phyloP scores from a whole-genome alignment of 106 monocot species.

The Chionographis japonica region DNA sequence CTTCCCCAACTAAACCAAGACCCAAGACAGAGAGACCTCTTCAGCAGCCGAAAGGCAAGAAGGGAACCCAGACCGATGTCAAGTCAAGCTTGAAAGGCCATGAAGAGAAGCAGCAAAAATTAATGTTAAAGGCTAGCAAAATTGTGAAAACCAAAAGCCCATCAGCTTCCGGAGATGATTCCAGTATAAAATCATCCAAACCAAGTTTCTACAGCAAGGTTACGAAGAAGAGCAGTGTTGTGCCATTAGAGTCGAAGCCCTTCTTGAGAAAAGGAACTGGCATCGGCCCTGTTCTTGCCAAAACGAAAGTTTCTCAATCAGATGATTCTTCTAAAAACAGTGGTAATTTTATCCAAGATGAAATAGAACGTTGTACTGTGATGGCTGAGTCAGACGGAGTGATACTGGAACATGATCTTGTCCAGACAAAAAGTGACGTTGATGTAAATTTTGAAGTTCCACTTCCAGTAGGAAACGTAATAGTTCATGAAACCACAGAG shows the following conservation, averaged over 20 bases:
- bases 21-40: conserved; percentile 29
- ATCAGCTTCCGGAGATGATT: conserved; percentile 33
- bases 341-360: conserved; percentile 32
- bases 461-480: conserved; percentile 20
- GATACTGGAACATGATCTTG: conserved; percentile 25
- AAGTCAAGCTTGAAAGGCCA: conserved; percentile 37
- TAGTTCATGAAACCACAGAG: conserved; percentile 27
- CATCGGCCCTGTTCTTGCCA: conserved; percentile 22
- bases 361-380: conserved; percentile 20
- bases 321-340: conserved; percentile 38
- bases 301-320: conserved; percentile 29
- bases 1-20: conserved; percentile 30
- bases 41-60: conserved; percentile 24
- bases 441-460: conserved; percentile 27
- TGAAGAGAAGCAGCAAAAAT: conserved; percentile 46
- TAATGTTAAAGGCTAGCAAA: conserved; percentile 27
- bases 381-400: conserved; percentile 18
- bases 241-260: conserved; percentile 87
- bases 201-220: conserved; percentile 69
- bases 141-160: conserved; percentile 30
- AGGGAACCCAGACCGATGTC: conserved; percentile 17
- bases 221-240: conserved; percentile 79
- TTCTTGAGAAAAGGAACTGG: conserved; percentile 54
- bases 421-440: conserved; percentile 24
- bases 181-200: conserved; percentile 31